phyloP scores from a whole-genome alignment of 257 asterid genomes.

The Solanum lignicaule region DNA sequence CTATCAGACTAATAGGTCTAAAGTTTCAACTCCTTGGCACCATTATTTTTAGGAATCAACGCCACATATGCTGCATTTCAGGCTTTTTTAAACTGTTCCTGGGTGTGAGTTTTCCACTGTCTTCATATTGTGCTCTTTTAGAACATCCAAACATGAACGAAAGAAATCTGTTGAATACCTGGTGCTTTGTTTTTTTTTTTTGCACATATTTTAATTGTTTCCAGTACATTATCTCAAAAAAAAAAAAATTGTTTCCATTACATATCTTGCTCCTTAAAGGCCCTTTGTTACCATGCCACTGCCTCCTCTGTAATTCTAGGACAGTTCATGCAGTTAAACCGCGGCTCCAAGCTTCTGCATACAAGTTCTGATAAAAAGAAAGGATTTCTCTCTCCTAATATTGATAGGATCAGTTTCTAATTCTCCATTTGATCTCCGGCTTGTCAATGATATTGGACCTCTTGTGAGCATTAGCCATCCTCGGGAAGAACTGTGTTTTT shows the following conservation, averaged over 20 bases:
- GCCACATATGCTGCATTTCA: background rate
- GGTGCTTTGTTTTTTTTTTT: background rate
- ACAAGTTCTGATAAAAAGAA: background rate
- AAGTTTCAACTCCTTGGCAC: background rate
- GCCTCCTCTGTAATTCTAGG: background rate
- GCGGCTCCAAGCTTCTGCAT: background rate
- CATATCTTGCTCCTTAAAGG: background rate
- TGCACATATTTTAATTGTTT: background rate
- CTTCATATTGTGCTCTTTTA: background rate
- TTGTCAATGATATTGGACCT: background rate
- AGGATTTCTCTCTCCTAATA: background rate
- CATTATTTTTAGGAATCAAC: background rate
- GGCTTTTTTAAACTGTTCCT: background rate
- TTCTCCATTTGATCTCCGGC: background rate
- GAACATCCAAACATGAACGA: background rate
- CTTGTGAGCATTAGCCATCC: background rate
- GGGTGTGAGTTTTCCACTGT: background rate
- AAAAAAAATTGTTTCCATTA: background rate
- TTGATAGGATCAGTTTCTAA: background rate
- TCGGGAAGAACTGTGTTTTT: background rate
- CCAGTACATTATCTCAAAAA: background rate
- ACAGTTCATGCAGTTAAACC: background rate
- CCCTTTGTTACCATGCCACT: background rate
- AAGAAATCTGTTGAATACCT: background rate
- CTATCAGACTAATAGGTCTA: background rate